These are phyloP conservation scores for Phytophthora crassamura DNA, from an alignment of 352 stramenopile genomes.

Conservation along the genomic window DNA sequence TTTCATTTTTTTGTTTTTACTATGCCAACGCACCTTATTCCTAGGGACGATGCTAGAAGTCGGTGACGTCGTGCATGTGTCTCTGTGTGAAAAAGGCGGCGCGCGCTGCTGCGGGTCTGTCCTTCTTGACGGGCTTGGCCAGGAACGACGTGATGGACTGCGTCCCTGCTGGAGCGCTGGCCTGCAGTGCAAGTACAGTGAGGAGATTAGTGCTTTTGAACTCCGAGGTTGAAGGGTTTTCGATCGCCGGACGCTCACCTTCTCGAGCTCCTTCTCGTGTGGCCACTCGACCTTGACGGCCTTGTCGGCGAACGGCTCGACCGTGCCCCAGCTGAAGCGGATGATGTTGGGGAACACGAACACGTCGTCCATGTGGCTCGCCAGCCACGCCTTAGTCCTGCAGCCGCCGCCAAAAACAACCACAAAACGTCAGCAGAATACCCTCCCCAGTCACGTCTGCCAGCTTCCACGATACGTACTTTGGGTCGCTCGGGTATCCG, in stretches of 20 bases:
- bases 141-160: conserved; percentile 88
- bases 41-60: conserved; percentile 47
- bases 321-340: conserved; percentile 93
- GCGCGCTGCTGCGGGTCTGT: conserved; percentile 25
- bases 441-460: not conserved
- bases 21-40: too few species aligned
- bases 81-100: conserved; percentile 62
- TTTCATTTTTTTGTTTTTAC: too few species aligned
- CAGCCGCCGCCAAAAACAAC: conserved; percentile 1
- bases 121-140: conserved; percentile 40
- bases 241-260: conserved; percentile 32
- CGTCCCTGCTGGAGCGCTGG: conserved; percentile 61
- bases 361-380: conserved; percentile 80
- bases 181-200: conserved; percentile 33
- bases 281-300: conserved; percentile 73
- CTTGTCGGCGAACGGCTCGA: conserved; percentile 63
- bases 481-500: conserved; percentile 94
- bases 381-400: conserved; percentile 90
- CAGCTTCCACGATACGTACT: conserved; percentile 46
- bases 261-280: conserved; percentile 71
- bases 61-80: conserved; percentile 68
- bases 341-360: conserved; percentile 94
- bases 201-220: conserved; percentile 3
- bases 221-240: not conserved
- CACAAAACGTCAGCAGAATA: conserved; percentile 7